These are phyloP conservation scores for Spizellomyces sp. DNA, from an alignment of 192 early-diverging fungal species.

Conservation along the genomic window DNA sequence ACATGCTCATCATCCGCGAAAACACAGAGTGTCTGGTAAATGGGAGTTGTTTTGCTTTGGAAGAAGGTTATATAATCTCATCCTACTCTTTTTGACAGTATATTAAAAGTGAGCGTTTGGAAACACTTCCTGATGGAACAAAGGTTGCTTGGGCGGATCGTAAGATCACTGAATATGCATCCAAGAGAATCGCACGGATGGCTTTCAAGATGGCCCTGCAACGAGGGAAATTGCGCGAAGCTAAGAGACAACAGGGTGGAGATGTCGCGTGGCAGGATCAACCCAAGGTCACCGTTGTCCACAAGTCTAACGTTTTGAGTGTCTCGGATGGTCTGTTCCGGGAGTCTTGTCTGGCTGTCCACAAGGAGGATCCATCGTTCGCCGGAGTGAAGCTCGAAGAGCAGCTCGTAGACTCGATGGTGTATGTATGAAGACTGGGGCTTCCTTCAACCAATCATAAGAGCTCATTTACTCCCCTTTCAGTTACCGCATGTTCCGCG, in stretches of 20 bases:
- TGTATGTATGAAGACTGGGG: conserved; percentile 49
- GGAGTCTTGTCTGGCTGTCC: conserved; percentile 72
- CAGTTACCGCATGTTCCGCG: conserved; percentile 93
- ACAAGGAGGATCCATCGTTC: conserved; percentile 64
- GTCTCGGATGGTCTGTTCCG: conserved; percentile 96
- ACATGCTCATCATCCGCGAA: conserved; percentile 97
- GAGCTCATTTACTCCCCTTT: background rate
- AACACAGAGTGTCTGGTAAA: conserved; percentile 95
- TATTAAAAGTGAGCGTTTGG: conserved; percentile 76
- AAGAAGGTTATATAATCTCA: background rate
- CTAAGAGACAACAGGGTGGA: background rate
- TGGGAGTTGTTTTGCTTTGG: background rate
- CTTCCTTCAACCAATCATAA: conserved; percentile 6
- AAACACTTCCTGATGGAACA: conserved; percentile 61
- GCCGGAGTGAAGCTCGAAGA: conserved; percentile 82
- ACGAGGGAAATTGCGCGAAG: conserved; percentile 42
- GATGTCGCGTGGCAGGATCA: conserved; percentile 1
- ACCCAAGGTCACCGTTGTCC: conserved; percentile 85
- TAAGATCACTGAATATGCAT: conserved; percentile 87
- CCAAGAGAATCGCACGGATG: conserved; percentile 82
- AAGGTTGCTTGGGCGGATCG: conserved; percentile 84
- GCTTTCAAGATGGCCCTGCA: conserved; percentile 91
- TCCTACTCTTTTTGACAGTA: conserved; percentile 54
- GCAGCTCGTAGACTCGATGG: conserved; percentile 99
- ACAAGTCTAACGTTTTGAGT: conserved; percentile 97